These are phyloP conservation scores for Glycyrrhiza uralensis DNA, from an alignment of 306 rosid species.

Conservation along the genomic window DNA sequence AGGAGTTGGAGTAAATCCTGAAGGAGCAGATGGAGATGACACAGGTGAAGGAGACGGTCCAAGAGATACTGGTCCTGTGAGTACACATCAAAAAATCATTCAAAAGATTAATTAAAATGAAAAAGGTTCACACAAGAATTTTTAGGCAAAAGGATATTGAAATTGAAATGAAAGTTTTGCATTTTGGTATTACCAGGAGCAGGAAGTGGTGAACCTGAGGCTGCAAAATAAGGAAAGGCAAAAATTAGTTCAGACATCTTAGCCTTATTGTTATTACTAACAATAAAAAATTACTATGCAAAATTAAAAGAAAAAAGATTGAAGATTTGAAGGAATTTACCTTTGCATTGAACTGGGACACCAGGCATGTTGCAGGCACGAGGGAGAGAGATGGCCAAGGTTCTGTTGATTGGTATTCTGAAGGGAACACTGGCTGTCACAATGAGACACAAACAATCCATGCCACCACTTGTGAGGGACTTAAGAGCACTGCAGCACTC, in stretches of 20 bases:
- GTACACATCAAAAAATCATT: not conserved
- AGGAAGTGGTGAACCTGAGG: constrained; percentile 55
- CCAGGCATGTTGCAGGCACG: constrained; percentile 79
- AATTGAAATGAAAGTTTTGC: not conserved
- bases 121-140: not conserved
- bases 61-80: constrained; percentile 54
- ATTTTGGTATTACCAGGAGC: constrained; percentile 62
- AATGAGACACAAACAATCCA: constrained; percentile 65
- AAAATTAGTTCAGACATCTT: not conserved
- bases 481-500: constrained; percentile 61
- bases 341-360: constrained; percentile 72
- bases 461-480: constrained; percentile 45
- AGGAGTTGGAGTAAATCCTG: constrained; percentile 52
- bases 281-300: not conserved
- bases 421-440: constrained; percentile 53
- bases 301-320: not conserved
- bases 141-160: not conserved
- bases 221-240: constrained; percentile 37
- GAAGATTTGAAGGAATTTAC: constrained; percentile 19
- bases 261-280: not conserved
- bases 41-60: constrained; percentile 53
- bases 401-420: constrained; percentile 55
- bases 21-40: constrained; percentile 45
- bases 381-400: constrained; percentile 77
- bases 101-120: not conserved